Evolutionary conservation across 2,329 filamentous ascomycete genomes (phyloP).

Genomic region (Magnaporthiopsis rhizophila): DNA sequence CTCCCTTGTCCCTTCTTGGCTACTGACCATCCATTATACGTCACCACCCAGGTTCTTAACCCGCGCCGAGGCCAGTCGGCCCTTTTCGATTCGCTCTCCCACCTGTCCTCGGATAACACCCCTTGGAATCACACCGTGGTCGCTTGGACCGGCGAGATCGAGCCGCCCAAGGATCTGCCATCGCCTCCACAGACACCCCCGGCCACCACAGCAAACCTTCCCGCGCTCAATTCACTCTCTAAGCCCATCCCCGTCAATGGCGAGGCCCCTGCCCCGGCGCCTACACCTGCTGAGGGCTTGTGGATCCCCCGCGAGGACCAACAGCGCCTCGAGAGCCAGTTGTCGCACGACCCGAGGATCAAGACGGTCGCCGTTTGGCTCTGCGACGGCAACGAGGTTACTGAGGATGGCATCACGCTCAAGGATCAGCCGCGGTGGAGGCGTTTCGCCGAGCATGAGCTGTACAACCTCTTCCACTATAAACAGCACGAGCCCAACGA

Average conservation of each 20-base stretch:
- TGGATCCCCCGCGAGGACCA: constrained; percentile 65
- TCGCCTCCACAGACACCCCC: constrained; percentile 41
- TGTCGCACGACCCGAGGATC: constrained; percentile 65
- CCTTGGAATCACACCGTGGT: constrained; percentile 90
- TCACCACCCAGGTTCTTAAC: constrained; percentile 55
- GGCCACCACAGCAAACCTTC: constrained; percentile 39
- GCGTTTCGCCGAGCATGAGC: constrained; percentile 80
- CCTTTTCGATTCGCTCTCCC: constrained; percentile 82
- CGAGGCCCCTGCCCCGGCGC: constrained; percentile 48
- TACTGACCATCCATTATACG: background rate
- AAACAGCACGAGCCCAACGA: constrained; percentile 88
- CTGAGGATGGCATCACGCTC: constrained; percentile 60
- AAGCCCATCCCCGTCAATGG: constrained; percentile 70
- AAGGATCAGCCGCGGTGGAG: constrained; percentile 83
- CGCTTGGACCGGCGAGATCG: constrained; percentile 89
- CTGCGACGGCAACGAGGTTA: constrained; percentile 62
- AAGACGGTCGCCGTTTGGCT: constrained; percentile 86
- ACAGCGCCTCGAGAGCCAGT: constrained; percentile 62
- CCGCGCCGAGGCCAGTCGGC: constrained; percentile 81
- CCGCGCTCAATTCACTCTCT: constrained; percentile 64
- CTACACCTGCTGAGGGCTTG: constrained; percentile 56
- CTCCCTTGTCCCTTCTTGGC: background rate
- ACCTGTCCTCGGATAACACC: constrained; percentile 74
- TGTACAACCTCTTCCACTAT: constrained; percentile 93
- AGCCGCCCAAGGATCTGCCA: constrained; percentile 36